A percentile compares a stretch with the other conserved stretches of the same genome.
phyloP scores from a whole-genome alignment of 1,139 yeast genomes.

The Sugiyamaella pinicola region DNA sequence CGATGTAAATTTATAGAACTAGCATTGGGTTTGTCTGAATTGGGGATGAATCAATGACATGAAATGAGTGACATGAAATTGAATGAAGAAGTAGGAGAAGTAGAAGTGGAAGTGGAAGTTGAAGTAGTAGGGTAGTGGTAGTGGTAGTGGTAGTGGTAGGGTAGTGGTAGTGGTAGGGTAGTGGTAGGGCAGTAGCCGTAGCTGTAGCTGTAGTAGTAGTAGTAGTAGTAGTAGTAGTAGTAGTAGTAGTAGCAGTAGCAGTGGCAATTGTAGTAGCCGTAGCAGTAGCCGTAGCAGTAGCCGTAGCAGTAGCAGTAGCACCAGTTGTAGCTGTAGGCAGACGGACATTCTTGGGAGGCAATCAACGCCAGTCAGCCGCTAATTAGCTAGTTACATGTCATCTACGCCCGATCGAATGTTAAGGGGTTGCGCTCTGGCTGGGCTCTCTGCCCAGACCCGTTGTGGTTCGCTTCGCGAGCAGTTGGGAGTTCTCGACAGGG shows the following conservation, averaged over 20 bases:
- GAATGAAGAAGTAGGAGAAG: background rate
- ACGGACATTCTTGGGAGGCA: too few species aligned
- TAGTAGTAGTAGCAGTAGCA: background rate
- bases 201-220: background rate
- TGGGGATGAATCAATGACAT: background rate
- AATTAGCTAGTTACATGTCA: too few species aligned
- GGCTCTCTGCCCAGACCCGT: too few species aligned
- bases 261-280: background rate
- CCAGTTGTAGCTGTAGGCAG: too few species aligned
- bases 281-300: background rate
- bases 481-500: too few species aligned
- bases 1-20: background rate
- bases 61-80: background rate
- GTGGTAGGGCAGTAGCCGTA: background rate
- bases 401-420: too few species aligned
- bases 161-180: background rate
- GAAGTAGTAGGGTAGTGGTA: background rate
- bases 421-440: too few species aligned
- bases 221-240: background rate
- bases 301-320: background rate
- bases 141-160: background rate
- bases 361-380: too few species aligned
- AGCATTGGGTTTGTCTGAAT: constrained; percentile 2
- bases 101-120: background rate
- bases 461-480: too few species aligned